A percentile compares a stretch with the other conserved stretches of the same genome.
These are phyloP conservation scores for Coemansia sp. DNA, from an alignment of 371 early-diverging fungal species.

Conservation along the genomic window DNA sequence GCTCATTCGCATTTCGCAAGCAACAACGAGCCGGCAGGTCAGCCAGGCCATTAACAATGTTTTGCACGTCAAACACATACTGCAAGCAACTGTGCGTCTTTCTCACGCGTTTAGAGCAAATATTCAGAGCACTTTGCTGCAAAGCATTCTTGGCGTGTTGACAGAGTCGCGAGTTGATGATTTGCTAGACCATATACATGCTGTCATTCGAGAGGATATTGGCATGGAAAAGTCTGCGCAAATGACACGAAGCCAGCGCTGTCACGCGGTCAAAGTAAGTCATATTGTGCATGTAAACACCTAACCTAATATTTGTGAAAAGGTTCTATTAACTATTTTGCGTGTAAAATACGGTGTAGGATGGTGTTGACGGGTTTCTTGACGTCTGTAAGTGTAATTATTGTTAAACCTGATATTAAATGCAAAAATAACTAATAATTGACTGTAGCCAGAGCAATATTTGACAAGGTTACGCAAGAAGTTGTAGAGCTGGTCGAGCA, in stretches of 20 bases:
- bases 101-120: constrained; percentile 34
- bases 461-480: constrained; percentile 63
- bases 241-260: constrained; percentile 79
- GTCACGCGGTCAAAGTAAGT: constrained; percentile 72
- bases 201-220: constrained; percentile 67
- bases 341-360: constrained; percentile 42
- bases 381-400: constrained; percentile 70
- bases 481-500: constrained; percentile 68
- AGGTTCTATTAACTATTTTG: too few relatives aligned
- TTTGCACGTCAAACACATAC: constrained; percentile 64
- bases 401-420: too few relatives aligned
- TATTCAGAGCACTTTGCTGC: constrained; percentile 53
- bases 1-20: constrained; percentile 55
- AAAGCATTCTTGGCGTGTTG: constrained; percentile 46
- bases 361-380: constrained; percentile 81
- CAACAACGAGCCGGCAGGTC: constrained; percentile 58
- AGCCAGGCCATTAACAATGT: constrained; percentile 73
- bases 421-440: not conserved
- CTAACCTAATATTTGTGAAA: too few relatives aligned
- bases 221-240: constrained; percentile 67
- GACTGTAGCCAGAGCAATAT: constrained; percentile 25
- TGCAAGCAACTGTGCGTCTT: constrained; percentile 54
- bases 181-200: constrained; percentile 54
- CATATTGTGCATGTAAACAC: too few relatives aligned
- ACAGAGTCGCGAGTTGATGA: constrained; percentile 41